Conservation (phyloP, 78 protist species). For the Isochrysis galbana region DNA sequence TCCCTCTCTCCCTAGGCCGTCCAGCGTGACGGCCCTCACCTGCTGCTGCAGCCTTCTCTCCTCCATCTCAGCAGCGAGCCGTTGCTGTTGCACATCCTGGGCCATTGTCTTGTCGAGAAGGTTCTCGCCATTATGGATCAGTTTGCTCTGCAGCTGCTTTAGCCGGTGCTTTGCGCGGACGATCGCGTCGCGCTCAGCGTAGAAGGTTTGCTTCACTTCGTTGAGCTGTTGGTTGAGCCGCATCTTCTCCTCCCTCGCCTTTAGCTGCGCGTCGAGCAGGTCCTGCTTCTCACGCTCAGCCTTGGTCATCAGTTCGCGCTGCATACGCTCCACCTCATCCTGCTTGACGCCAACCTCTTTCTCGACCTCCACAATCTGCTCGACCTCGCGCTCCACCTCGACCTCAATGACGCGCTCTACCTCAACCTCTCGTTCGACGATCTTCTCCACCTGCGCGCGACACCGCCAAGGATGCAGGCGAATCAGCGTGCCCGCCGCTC, state of each 20-base stretch:
- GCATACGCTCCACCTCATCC: conserved; percentile 34
- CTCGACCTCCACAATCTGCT: background rate
- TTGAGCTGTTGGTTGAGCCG: background rate
- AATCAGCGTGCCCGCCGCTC: too few relatives aligned
- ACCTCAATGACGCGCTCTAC: background rate
- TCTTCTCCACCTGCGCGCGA: conserved; percentile 1
- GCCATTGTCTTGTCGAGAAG: background rate
- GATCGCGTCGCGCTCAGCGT: background rate
- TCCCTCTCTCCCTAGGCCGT: too few relatives aligned
- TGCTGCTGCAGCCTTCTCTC: conserved; percentile 3
- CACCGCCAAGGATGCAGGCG: too few relatives aligned
- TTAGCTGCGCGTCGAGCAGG: background rate
- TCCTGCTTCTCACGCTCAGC: conserved; percentile 18
- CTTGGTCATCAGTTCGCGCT: conserved; percentile 20
- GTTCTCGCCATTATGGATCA: conserved; percentile 30
- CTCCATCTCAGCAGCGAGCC: conserved; percentile 21
- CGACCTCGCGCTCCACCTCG: background rate
- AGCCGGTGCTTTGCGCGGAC: background rate
- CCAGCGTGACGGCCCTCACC: too few relatives aligned
- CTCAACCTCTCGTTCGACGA: background rate
- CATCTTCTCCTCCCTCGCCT: background rate
- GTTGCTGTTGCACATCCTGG: background rate
- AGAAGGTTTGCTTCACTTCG: background rate
- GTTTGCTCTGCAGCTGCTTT: conserved; percentile 10
- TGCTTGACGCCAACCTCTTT: background rate